Evolutionary conservation across 192 early-diverging fungal species (phyloP).

Genomic region (Backusella psychrophila): DNA sequence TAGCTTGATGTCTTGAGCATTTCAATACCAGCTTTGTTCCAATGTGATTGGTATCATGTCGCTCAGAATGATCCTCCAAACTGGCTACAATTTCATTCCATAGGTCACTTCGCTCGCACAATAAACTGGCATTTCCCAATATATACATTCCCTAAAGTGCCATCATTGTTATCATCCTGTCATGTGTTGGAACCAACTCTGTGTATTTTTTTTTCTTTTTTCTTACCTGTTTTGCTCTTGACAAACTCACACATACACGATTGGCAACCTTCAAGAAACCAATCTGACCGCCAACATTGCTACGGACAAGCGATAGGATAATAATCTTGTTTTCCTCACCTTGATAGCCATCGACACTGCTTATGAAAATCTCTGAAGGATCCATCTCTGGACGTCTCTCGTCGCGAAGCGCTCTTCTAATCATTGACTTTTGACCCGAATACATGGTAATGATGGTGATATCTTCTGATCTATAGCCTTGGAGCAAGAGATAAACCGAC

Average conservation of each 20-base stretch:
- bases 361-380: slow-evolving; percentile 76
- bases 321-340: slow-evolving; percentile 99
- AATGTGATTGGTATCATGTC: slow-evolving; percentile 26
- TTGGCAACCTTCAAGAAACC: slow-evolving; percentile 76
- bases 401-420: slow-evolving; percentile 35
- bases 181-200: not conserved
- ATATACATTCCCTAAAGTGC: slow-evolving; percentile 51
- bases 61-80: slow-evolving; percentile 18
- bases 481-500: slow-evolving; percentile 45
- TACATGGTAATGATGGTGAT: slow-evolving; percentile 61
- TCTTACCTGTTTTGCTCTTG: slow-evolving; percentile 53
- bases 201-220: too few species aligned
- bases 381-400: slow-evolving; percentile 16
- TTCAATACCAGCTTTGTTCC: slow-evolving; percentile 39
- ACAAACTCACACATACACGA: slow-evolving; percentile 54
- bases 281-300: slow-evolving; percentile 80
- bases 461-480: slow-evolving; percentile 46
- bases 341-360: slow-evolving; percentile 96
- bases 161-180: not conserved
- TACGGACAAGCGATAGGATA: slow-evolving; percentile 91
- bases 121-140: slow-evolving; percentile 48
- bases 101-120: slow-evolving; percentile 41
- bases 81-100: slow-evolving; percentile 47
- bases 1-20: slow-evolving; percentile 39
- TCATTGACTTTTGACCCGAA: slow-evolving; percentile 43